Percentiles rank a stretch among this genome's conserved stretches.
phyloP scores from a whole-genome alignment of 148 eudicot species.

The Limonium bicolor region DNA sequence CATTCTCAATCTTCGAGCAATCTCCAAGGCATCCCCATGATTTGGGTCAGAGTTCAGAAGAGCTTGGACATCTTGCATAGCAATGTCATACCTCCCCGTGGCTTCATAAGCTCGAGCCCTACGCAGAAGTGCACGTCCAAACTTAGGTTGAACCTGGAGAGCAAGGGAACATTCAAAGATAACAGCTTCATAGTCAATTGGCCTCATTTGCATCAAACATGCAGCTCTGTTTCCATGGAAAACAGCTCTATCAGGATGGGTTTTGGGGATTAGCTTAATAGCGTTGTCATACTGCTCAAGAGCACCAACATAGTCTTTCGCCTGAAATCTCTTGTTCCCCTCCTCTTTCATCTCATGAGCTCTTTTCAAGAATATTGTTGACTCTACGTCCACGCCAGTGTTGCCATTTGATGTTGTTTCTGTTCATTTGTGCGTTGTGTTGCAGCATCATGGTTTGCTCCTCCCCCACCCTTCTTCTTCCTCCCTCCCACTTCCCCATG shows the following conservation, averaged over 20 bases:
- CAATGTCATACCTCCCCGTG: slow-evolving; percentile 61
- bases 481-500: too few species aligned
- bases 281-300: slow-evolving; percentile 76
- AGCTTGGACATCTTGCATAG: slow-evolving; percentile 57
- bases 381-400: slow-evolving; percentile 39
- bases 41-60: slow-evolving; percentile 53
- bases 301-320: slow-evolving; percentile 61
- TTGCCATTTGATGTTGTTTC: slow-evolving; percentile 31
- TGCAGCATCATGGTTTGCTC: too few species aligned
- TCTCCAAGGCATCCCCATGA: slow-evolving; percentile 63
- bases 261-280: slow-evolving; percentile 61
- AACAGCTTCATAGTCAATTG: slow-evolving; percentile 62
- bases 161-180: slow-evolving; percentile 72
- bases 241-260: slow-evolving; percentile 73
- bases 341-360: slow-evolving; percentile 90
- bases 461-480: too few species aligned
- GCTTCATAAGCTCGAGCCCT: slow-evolving; percentile 88
- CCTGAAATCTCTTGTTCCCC: slow-evolving; percentile 66
- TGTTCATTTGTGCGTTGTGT: too few species aligned
- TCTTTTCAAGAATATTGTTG: slow-evolving; percentile 54
- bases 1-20: slow-evolving; percentile 34
- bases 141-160: slow-evolving; percentile 70
- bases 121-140: slow-evolving; percentile 58
- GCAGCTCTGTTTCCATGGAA: slow-evolving; percentile 91
- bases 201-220: slow-evolving; percentile 96